Base-by-base conservation (phyloP, 2,329 filamentous ascomycete species). In the Exophiala aquamarina region DNA sequence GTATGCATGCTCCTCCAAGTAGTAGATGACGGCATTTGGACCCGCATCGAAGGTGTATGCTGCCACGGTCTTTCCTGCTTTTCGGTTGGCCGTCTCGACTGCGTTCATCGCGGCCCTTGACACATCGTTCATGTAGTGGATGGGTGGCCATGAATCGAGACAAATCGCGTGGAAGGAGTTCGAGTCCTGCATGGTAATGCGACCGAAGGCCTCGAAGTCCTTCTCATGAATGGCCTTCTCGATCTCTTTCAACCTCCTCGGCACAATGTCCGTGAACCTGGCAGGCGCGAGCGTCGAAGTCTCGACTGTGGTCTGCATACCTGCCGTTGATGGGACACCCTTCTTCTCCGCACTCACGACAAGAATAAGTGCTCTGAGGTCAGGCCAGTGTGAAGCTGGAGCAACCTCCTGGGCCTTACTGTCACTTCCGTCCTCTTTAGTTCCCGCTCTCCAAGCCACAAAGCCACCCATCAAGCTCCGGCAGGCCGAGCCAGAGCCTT, bases 41-140 rank as follows among this genome's bases (percentile, higher is more conserved):
- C 93, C 93, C 0, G 93, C 93, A 65, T 98, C 93, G 63, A 97
- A 98, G 0, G 93, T 98, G 69, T 98, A 98, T 3, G 93, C 93
- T 3, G 89, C 90, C 14, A 97, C 79, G 0, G 81, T 84, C 71
- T 83, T 85, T 44, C 89, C 90, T 3, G 87, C 89, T 18, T 79
- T 78, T 44, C 77, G 77, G 65, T 98, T 98, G 72, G 97, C 88
- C 59, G 84, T 79, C 73, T 98, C 90, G 21, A 96, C 91, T 13
- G 89, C 83, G 42, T 89, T 80, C 50, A 98, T 89, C 4, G 92
- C 90, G 1, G 92, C 89, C 29, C 87, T 78, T 15, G 86, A 92
- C 13, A 92, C 84, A 66, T 98, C 93, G 71, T 96, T 98, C 78
- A 98, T 84, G 76, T 98, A 98, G 71, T 95, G 96, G 65, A 98